Evolutionary conservation across 352 stramenopile species (phyloP).

Genomic region (Phytophthora citricola): DNA sequence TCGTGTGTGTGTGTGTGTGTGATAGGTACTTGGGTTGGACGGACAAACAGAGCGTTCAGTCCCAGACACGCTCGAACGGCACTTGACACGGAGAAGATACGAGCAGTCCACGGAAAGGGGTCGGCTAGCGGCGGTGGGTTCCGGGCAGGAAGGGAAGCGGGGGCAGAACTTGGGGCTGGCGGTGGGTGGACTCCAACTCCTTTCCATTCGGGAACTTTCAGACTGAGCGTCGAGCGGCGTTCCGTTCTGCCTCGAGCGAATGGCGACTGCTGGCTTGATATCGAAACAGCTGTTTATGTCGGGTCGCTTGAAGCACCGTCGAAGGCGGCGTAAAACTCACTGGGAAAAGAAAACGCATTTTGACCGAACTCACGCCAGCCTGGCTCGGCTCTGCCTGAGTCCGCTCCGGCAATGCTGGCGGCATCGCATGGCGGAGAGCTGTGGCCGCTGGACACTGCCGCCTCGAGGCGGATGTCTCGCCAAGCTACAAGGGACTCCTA

Average conservation of each 20-base stretch:
- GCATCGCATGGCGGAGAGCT: conserved; percentile 23
- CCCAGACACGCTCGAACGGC: conserved; percentile 30
- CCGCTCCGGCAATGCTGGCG: not conserved
- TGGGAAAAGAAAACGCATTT: conserved; percentile 29
- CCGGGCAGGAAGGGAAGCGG: conserved; percentile 1
- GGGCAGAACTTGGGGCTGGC: conserved; percentile 12
- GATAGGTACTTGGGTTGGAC: not conserved
- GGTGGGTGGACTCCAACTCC: conserved; percentile 14
- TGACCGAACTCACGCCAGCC: conserved; percentile 7
- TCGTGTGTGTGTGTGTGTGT: conserved; percentile 9
- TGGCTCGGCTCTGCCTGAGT: conserved; percentile 15
- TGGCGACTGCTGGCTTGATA: conserved; percentile 32
- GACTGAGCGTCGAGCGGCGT: conserved; percentile 32
- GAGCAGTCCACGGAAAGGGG: conserved; percentile 3
- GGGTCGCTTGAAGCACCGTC: conserved; percentile 27
- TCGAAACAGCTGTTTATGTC: conserved; percentile 17
- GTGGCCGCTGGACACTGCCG: conserved; percentile 3
- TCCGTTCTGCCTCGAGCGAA: conserved; percentile 11
- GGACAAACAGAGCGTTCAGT: conserved; percentile 20
- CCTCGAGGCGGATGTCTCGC: no score
- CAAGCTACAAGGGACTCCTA: no score
- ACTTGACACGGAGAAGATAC: conserved; percentile 23
- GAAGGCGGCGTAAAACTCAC: conserved; percentile 22
- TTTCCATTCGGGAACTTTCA: conserved; percentile 46
- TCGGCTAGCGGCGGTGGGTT: conserved; percentile 14